A percentile compares a stretch with the other conserved stretches of the same genome.
These are phyloP conservation scores for Aspergillus sp. DNA, from an alignment of 2,329 filamentous ascomycete species.

Conservation along the genomic window DNA sequence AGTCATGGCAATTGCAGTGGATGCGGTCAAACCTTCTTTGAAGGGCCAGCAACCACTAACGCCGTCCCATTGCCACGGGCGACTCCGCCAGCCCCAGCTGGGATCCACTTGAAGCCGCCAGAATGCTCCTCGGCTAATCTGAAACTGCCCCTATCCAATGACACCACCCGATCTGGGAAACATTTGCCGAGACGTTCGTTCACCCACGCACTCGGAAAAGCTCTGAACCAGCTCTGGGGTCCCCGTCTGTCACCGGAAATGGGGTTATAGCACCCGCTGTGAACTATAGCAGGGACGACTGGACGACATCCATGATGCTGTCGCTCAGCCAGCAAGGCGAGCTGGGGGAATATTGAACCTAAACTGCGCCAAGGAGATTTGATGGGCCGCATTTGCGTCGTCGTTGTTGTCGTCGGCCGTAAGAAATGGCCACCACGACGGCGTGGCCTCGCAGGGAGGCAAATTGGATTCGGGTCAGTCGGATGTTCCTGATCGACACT, in stretches of 20 bases:
- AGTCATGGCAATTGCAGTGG: slow-evolving; percentile 1
- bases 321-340: not conserved
- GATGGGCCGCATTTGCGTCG: not conserved
- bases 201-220: slow-evolving; percentile 21
- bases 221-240: slow-evolving; percentile 11
- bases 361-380: not conserved
- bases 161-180: slow-evolving; percentile 13
- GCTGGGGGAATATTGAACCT: not conserved
- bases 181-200: slow-evolving; percentile 24
- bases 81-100: slow-evolving; percentile 3
- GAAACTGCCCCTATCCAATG: slow-evolving; percentile 20
- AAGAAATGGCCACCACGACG: not conserved
- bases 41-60: slow-evolving; percentile 6
- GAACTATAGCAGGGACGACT: not conserved
- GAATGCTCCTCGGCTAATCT: slow-evolving; percentile 25
- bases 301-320: not conserved
- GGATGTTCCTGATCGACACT: slow-evolving; percentile 16
- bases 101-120: slow-evolving; percentile 7
- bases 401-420: not conserved
- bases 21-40: slow-evolving; percentile 10
- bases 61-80: slow-evolving; percentile 7
- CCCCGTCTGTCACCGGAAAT: slow-evolving; percentile 2
- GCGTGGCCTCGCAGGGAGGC: not conserved
- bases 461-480: slow-evolving; percentile 8
- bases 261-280: slow-evolving; percentile 4